Evolutionary conservation across 192 early-diverging fungal species (phyloP), one percentile per base, ranked within the genome.

Genomic region (Coemansia sp.): DNA sequence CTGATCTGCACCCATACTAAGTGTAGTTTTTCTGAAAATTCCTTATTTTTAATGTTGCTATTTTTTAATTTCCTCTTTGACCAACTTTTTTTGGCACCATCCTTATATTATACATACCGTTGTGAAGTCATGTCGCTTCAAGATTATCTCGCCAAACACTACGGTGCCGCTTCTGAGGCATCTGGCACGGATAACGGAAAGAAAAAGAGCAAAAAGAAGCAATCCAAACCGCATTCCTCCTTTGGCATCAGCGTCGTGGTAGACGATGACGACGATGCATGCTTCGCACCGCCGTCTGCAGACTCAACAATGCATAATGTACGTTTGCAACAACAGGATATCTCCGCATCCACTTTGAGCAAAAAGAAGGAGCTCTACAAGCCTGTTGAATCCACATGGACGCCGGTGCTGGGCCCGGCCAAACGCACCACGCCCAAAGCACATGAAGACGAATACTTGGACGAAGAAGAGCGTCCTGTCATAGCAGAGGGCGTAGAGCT

Each of bases 61-160:
- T 41, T 15, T 41, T 41, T 41, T 41, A 28, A 28, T 41, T 41
- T 41, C 39, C 11, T 41, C 11, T 41, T 41, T 41, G 22, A 28
- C 22, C 22, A 28, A 28, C 22, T 41, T 41, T 41, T 41, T 41
- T 41, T 41, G 39, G 22, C 22, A 28, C 22, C 22, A 28, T 28
- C 22, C 22, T 28, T 9, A 34, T 51, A 18, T 28, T 59, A 48
- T 12, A 11, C 14, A 14, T 15, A 17, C 35, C 3, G 5, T 18
- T 34, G 33, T 57, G 22, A 28, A 28, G 22, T 28, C 22, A 75
- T 76, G 80, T 60, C 72, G 33, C 67, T 83, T 8, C 34, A 78
- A 36, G 76, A 78, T 59, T 83, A 83, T 51, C 41, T 83, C 43
- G 81, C 72, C 20, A 83, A 83, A 36, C 65, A 83, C 73, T 83